These are phyloP conservation scores for Boletus rubroflammeus DNA, from an alignment of 768 basidiomycete species.

Conservation along the genomic window DNA sequence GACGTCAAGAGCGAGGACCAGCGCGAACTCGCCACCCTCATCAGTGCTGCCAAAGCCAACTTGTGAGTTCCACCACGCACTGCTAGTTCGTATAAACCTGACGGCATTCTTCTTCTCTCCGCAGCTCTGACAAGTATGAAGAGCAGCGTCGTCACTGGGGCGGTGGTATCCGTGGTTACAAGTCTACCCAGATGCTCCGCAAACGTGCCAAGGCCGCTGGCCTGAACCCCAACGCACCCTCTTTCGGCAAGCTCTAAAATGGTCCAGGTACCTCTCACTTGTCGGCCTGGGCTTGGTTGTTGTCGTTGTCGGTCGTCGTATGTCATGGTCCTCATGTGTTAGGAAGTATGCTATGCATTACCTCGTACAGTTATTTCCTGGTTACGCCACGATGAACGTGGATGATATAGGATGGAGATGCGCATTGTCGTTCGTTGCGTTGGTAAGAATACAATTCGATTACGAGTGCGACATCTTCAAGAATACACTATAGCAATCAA, in stretches of 20 bases:
- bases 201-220: constrained; percentile 93
- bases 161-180: constrained; percentile 93
- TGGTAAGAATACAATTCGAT: background rate
- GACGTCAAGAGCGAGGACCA: constrained; percentile 95
- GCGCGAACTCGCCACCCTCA: constrained; percentile 87
- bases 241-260: constrained; percentile 61
- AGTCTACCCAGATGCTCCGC: constrained; percentile 89
- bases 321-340: constrained; percentile 16
- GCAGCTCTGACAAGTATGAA: constrained; percentile 88
- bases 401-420: background rate
- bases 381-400: constrained; percentile 4
- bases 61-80: constrained; percentile 57
- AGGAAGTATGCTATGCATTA: constrained; percentile 19
- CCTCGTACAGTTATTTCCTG: constrained; percentile 1
- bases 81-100: background rate
- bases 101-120: background rate
- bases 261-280: background rate
- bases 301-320: constrained; percentile 8
- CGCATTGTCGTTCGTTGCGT: background rate
- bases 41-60: constrained; percentile 95
- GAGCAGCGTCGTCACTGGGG: constrained; percentile 92
- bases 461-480: background rate
- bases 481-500: background rate
- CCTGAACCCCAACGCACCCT: constrained; percentile 51
- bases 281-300: background rate